phyloP scores from a whole-genome alignment of 352 stramenopile species.

The Phytopythium kandeliae region DNA sequence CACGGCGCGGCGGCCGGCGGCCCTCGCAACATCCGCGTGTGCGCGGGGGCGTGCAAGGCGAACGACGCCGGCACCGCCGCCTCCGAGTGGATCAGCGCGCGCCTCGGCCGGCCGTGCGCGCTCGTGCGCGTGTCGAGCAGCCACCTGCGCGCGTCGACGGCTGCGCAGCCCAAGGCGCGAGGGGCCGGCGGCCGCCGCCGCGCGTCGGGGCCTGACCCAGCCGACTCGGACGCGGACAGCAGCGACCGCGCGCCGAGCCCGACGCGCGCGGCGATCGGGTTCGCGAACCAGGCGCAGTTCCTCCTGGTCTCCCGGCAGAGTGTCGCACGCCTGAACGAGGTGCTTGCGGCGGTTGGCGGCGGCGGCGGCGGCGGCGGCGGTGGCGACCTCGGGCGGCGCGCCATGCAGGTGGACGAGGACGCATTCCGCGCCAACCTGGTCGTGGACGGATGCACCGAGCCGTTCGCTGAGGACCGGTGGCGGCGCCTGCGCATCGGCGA shows the following conservation, averaged over 20 bases:
- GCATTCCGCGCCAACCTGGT: slow-evolving; percentile 73
- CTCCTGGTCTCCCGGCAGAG: slow-evolving; percentile 57
- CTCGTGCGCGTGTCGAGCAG: slow-evolving; percentile 61
- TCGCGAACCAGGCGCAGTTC: slow-evolving; percentile 71
- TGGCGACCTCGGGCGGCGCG: too few species aligned
- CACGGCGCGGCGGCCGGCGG: slow-evolving; percentile 14
- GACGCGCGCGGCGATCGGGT: slow-evolving; percentile 42
- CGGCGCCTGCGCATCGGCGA: slow-evolving; percentile 29
- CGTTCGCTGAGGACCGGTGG: slow-evolving; percentile 82
- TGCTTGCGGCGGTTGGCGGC: slow-evolving; percentile 21
- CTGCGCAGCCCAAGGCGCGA: slow-evolving; percentile 8
- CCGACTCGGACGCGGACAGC: slow-evolving; percentile 3
- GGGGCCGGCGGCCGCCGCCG: too few species aligned
- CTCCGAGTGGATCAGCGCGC: slow-evolving; percentile 59
- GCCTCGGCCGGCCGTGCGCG: slow-evolving; percentile 49
- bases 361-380: too few species aligned
- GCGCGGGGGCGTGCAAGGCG: slow-evolving; percentile 42
- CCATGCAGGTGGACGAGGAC: slow-evolving; percentile 45
- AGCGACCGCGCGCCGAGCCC: neutral
- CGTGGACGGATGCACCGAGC: slow-evolving; percentile 46
- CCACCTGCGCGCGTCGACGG: slow-evolving; percentile 28
- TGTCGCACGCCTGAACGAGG: slow-evolving; percentile 42
- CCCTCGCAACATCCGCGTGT: slow-evolving; percentile 43
- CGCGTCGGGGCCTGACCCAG: neutral
- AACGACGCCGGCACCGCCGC: slow-evolving; percentile 41